These are phyloP conservation scores for Hansenula lynferdii DNA, from an alignment of 1,139 yeast genomes.

Conservation along the genomic window DNA sequence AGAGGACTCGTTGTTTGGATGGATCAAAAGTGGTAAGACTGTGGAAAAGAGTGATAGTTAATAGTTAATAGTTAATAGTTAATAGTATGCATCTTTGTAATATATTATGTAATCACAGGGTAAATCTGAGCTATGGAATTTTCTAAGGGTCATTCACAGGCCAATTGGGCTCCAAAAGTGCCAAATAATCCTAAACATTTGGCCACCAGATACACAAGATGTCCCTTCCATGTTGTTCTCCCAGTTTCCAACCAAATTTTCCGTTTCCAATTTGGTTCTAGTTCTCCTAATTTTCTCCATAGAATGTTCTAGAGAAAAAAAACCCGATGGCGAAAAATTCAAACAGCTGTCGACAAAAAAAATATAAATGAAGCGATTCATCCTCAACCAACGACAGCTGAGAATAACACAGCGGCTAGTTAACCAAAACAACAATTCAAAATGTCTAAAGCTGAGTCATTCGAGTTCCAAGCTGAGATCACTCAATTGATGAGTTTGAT, in stretches of 20 bases:
- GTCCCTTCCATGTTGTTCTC: too few relatives aligned
- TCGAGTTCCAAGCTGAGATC: conserved; percentile 99
- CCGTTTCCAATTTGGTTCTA: too few relatives aligned
- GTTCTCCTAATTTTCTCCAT: too few relatives aligned
- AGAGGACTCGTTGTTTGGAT: conserved; percentile 2
- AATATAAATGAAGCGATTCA: not conserved
- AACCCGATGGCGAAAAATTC: not conserved
- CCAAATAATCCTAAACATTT: too few relatives aligned
- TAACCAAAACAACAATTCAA: conserved; percentile 1
- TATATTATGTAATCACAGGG: not conserved
- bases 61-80: too few relatives aligned
- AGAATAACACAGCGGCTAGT: not conserved
- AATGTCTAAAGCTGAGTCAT: conserved; percentile 74
- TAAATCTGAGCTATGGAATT: too few relatives aligned
- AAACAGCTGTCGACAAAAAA: not conserved
- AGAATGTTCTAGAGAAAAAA: conserved; percentile 3
- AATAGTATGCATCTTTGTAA: too few relatives aligned
- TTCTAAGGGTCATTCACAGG: too few relatives aligned
- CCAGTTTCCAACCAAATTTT: not conserved
- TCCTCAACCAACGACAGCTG: too few relatives aligned
- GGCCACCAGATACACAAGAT: too few relatives aligned
- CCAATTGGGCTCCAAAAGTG: too few relatives aligned
- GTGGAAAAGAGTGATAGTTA: too few relatives aligned
- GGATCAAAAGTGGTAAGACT: not conserved
- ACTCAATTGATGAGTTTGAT: conserved; percentile 99